Base-by-base conservation (phyloP, 148 eudicot genomes). In the Beta vulgaris region DNA sequence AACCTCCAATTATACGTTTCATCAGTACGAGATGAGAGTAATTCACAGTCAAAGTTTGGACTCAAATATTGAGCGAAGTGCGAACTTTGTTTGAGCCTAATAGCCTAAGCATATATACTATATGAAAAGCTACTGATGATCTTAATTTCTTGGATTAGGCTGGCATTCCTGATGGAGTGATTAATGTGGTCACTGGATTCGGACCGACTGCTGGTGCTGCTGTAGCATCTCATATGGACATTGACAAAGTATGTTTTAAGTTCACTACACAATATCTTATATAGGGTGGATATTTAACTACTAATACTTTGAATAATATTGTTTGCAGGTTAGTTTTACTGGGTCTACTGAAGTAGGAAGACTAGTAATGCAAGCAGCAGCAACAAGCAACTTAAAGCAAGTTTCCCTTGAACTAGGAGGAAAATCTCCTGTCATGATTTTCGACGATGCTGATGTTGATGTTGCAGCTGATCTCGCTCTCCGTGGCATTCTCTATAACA, bases 391-490 rank as follows among this genome's bases (percentile, higher is more conserved):
- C 70, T 76, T 94, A 69, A 94, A 94, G 75, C 83, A 80, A 0
- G 93, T 94, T 2, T 78, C 90, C 2, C 90, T 94, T 35, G 97
- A 94, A 82, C 78, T 94, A 0, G 98, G 98, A 49, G 98, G 98
- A 34, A 91, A 94, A 78, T 91, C 91, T 16, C 97, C 98, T 21
- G 55, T 93, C 19, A 78, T 93, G n/a, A 73, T 93, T 46, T 93
- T 89, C 21, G 93, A 91, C 10, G 98, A 94, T 80, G 98, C 88
- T 12, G 97, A 91, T 80, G 76, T 88, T 34, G 96, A 91, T 57
- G 83, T 77, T 48, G 88, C 91, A 1, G 85, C 79, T 1, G 85
- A 83, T 48, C 82, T 91, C 32, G 96, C 90, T 40, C 84, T 90
- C 57, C n/a, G 65, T 1, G 98, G 87, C 44, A 39, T 79, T 44